These are phyloP conservation scores for Tylopilus sp. DNA, from an alignment of 768 basidiomycete species.

Conservation along the genomic window DNA sequence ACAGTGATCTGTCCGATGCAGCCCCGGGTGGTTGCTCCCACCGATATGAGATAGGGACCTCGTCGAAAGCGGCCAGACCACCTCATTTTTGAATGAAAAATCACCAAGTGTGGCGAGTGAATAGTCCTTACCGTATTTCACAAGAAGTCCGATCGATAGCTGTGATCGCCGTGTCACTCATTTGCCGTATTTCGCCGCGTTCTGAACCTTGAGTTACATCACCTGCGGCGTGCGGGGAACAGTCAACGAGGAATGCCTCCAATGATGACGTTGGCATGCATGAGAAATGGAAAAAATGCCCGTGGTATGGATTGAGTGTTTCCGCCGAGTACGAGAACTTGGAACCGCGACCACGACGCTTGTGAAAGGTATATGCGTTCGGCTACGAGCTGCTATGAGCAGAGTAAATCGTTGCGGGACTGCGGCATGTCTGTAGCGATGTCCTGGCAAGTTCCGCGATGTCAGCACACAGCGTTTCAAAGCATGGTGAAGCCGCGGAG, in stretches of 20 bases:
- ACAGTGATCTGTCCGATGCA: slow-evolving; percentile 5
- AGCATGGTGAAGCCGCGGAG: slow-evolving; percentile 29
- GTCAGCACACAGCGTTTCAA: slow-evolving; percentile 15
- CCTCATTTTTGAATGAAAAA: slow-evolving; percentile 26
- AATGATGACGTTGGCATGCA: background rate
- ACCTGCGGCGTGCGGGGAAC: background rate
- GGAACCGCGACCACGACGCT: too few relatives aligned
- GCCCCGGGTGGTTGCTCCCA: slow-evolving; percentile 3
- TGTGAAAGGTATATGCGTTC: too few relatives aligned
- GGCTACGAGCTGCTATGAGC: background rate
- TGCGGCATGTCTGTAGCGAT: background rate
- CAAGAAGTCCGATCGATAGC: slow-evolving; percentile 16
- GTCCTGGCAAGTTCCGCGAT: slow-evolving; percentile 14
- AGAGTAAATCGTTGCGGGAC: background rate
- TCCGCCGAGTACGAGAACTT: background rate
- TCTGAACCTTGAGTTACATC: slow-evolving; percentile 13
- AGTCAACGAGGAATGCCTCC: background rate
- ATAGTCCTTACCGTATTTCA: slow-evolving; percentile 8
- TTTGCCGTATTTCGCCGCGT: slow-evolving; percentile 12
- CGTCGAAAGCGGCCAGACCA: slow-evolving; percentile 7
- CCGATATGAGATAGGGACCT: slow-evolving; percentile 15
- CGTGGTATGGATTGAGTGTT: background rate
- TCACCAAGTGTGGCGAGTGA: slow-evolving; percentile 15
- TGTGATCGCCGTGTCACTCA: slow-evolving; percentile 23
- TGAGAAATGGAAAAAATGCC: background rate